Percentiles rank a stretch among this genome's conserved stretches.
Conservation (phyloP, 1,139 yeast genomes). For the Geotrichum australiense region DNA sequence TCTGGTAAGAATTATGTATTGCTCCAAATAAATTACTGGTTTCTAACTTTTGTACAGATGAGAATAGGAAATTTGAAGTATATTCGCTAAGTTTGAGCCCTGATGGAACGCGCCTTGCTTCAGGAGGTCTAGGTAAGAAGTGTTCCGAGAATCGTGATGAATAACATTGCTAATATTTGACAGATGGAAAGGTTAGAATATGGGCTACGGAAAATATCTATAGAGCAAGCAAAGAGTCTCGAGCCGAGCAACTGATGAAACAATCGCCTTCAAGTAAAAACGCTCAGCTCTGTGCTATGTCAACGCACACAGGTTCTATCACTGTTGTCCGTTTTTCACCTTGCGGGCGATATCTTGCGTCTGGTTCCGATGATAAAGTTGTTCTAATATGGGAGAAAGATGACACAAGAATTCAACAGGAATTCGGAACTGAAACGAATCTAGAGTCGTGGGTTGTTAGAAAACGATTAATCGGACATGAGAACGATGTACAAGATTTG, state of each 20-base stretch:
- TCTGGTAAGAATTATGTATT: slow-evolving; percentile 6
- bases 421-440: slow-evolving; percentile 36
- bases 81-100: slow-evolving; percentile 76
- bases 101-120: slow-evolving; percentile 79
- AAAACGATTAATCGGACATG: slow-evolving; percentile 90
- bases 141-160: neutral
- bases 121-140: slow-evolving; percentile 66
- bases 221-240: slow-evolving; percentile 6
- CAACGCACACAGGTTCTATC: slow-evolving; percentile 65
- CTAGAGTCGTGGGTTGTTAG: slow-evolving; percentile 92
- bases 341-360: slow-evolving; percentile 81
- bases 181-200: slow-evolving; percentile 83
- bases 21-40: neutral
- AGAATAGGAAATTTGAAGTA: slow-evolving; percentile 72
- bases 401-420: slow-evolving; percentile 33
- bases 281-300: slow-evolving; percentile 32
- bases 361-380: slow-evolving; percentile 93
- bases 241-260: no score
- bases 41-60: slow-evolving; percentile 44
- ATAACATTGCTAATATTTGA: neutral
- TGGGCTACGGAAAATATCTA: slow-evolving; percentile 56
- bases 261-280: neutral
- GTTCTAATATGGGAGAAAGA: slow-evolving; percentile 91
- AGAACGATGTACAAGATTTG: slow-evolving; percentile 93
- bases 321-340: slow-evolving; percentile 92